Base-by-base conservation (phyloP, 441 rosid genomes). In the Pelargonium australe region DNA sequence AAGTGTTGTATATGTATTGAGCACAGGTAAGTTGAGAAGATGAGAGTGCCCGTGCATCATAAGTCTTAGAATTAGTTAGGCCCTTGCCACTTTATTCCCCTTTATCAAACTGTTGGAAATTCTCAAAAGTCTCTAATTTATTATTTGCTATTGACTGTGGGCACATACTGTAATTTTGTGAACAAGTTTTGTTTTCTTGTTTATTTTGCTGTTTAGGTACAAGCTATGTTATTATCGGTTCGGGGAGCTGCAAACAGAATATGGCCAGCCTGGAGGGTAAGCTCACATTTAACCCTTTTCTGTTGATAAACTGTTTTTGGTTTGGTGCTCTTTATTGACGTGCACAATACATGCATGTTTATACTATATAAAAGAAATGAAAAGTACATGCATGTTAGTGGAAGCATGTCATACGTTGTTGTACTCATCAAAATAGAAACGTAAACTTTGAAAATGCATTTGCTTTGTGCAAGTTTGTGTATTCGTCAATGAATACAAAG, bases 151-250 rank as follows among this genome's bases (percentile, higher is more conserved):
- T 49, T 49, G 4, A 13, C 5, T 12, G 13, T 13, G 12, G 17
- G 57, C 5, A 49, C n/a, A n/a, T 49, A 49, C 55, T 11, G n/a
- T 49, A 49, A 12, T n/a, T 49, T 12, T 49, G 14, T 49, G 57
- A 49, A 58, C 16, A 17, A 2, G 45, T 53, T 69, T 64, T 70
- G 66, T 62, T 61, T 62, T 61, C 63, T 47, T 67, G 1, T 41
- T 14, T 65, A 20, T 75, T 53, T 68, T 43, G 79, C 10, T 73
- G 25, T 57, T 66, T 74, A 95, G 99, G 97, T 95, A 91, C 84
- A 95, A 95, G 82, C 80, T 95, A 68, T 92, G 84, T 19, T 95
- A 95, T 81, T 91, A 95, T 82, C 90, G 97, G 49, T 95, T 95
- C 58, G 97, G 99, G 23, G 97, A 91, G 87, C 78, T 92, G 80